Conservation (phyloP, 1,284 basidiomycete species). For the Phlebopus sp. region DNA sequence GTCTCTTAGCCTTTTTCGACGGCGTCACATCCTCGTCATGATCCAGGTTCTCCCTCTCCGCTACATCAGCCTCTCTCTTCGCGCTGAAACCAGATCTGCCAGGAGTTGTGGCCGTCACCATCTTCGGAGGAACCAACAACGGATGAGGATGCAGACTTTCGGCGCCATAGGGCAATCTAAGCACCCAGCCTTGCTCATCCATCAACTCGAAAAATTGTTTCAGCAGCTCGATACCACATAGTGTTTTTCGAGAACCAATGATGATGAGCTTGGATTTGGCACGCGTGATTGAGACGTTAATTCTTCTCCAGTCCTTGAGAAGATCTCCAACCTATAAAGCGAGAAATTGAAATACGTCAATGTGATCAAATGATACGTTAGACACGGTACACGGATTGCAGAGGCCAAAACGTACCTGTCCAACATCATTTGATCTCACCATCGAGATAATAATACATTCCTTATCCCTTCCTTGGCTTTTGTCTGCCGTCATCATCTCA, state of each 20-base stretch:
- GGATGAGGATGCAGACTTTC: constrained; percentile 57
- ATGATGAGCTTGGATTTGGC: constrained; percentile 89
- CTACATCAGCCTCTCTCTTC: no score
- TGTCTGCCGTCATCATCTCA: constrained; percentile 93
- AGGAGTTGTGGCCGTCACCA: constrained; percentile 10
- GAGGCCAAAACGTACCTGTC: constrained; percentile 51
- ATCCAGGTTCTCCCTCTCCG: background rate
- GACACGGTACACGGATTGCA: background rate
- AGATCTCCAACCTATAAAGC: constrained; percentile 80
- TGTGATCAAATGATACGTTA: background rate
- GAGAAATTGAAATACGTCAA: constrained; percentile 2
- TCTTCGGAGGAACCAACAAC: constrained; percentile 17
- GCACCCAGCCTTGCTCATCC: constrained; percentile 68
- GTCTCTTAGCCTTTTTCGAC: constrained; percentile 37
- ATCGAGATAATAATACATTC: constrained; percentile 92
- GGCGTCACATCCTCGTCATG: constrained; percentile 8
- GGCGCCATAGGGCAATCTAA: constrained; percentile 53
- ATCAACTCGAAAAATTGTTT: constrained; percentile 75
- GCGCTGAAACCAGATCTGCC: constrained; percentile 15
- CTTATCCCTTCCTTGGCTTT: constrained; percentile 95
- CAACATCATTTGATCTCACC: constrained; percentile 80
- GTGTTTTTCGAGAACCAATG: constrained; percentile 79
- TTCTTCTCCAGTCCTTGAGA: constrained; percentile 89
- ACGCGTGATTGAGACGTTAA: constrained; percentile 96
- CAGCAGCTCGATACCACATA: constrained; percentile 61